phyloP scores from a whole-genome alignment of 768 basidiomycete genomes.

The Sarcodon sp. region DNA sequence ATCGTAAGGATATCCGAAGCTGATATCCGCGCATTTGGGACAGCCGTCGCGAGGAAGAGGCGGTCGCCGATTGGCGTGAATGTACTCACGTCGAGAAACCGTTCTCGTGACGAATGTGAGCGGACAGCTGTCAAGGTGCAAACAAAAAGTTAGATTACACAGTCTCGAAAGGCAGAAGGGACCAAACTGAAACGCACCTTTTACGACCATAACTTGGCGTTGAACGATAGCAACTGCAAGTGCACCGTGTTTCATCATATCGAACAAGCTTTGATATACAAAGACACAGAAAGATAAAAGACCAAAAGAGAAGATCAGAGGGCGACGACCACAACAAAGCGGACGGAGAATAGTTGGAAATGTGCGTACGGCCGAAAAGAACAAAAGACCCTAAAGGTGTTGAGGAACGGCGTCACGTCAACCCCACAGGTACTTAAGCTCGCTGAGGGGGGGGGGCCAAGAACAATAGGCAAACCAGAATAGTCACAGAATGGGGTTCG shows the following conservation, averaged over 20 bases:
- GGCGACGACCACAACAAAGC: too few species aligned
- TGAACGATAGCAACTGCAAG: slow-evolving; percentile 60
- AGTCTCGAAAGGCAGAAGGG: slow-evolving; percentile 3
- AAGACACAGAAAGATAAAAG: background rate
- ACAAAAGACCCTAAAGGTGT: too few species aligned
- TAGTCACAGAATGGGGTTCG: too few species aligned
- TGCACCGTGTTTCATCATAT: slow-evolving; percentile 28
- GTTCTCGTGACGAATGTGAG: slow-evolving; percentile 40
- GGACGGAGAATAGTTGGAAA: too few species aligned
- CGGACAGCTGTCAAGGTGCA: slow-evolving; percentile 31
- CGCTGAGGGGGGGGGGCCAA: too few species aligned
- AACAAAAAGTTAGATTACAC: background rate
- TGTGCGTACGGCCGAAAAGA: too few species aligned
- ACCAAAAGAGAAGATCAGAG: too few species aligned
- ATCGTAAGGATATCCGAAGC: slow-evolving; percentile 45
- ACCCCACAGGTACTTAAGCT: too few species aligned
- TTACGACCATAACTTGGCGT: slow-evolving; percentile 54
- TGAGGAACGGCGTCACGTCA: too few species aligned
- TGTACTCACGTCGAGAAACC: slow-evolving; percentile 52
- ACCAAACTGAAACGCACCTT: slow-evolving; percentile 29
- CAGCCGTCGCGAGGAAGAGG: slow-evolving; percentile 47
- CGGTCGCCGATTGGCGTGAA: slow-evolving; percentile 53
- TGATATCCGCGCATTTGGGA: slow-evolving; percentile 51
- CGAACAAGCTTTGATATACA: too few species aligned
- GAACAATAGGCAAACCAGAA: too few species aligned